These are phyloP conservation scores for Clavispora fructus DNA, from an alignment of 805 yeast genomes.

Conservation along the genomic window DNA sequence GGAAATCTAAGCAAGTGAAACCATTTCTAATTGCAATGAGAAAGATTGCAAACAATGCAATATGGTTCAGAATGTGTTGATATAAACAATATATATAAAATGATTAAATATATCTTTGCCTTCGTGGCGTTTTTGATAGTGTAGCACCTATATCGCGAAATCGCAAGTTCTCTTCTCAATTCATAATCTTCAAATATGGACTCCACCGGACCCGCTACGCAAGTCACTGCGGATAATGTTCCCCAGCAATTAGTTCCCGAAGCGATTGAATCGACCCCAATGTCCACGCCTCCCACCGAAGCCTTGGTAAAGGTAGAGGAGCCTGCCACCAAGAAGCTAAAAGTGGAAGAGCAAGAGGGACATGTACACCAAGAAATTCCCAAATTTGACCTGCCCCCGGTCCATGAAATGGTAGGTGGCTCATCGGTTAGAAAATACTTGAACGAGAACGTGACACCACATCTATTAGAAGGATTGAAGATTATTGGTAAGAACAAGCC, in stretches of 20 bases:
- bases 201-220: not conserved
- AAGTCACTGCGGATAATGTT: not conserved
- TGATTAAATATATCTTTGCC: no score
- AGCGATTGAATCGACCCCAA: not conserved
- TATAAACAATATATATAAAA: no score
- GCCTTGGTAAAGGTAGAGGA: not conserved
- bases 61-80: no score
- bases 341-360: not conserved
- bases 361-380: not conserved
- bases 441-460: slow-evolving; percentile 59
- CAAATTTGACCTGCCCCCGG: slow-evolving; percentile 18
- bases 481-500: slow-evolving; percentile 48
- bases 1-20: no score
- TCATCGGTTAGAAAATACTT: slow-evolving; percentile 67
- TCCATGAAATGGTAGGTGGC: slow-evolving; percentile 59
- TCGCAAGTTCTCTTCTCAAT: not conserved
- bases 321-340: not conserved
- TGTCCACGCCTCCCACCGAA: not conserved
- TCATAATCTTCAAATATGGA: not conserved
- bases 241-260: not conserved
- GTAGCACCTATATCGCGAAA: not conserved
- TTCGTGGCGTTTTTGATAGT: not conserved
- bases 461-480: slow-evolving; percentile 58
- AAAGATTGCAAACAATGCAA: no score
- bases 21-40: no score